Percentiles rank a stretch among this genome's conserved stretches.
These are phyloP conservation scores for Fusarium irregulare DNA, from an alignment of 2,329 filamentous ascomycete species.

Conservation along the genomic window DNA sequence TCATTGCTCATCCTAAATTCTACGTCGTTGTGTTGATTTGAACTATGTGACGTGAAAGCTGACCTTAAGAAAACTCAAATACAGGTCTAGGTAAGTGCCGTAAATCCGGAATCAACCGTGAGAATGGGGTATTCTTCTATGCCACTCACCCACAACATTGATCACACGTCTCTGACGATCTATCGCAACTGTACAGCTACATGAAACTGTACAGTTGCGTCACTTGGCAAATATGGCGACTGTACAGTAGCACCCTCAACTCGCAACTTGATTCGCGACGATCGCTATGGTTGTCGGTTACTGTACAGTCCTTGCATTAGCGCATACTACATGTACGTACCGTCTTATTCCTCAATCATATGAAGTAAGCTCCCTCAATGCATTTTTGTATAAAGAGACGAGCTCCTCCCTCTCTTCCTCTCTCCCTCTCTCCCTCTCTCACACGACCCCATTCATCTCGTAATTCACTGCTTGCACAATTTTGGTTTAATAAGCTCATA, in stretches of 20 bases:
- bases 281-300: not conserved
- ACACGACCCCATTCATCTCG: too few species aligned
- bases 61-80: too few species aligned
- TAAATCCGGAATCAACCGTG: not conserved
- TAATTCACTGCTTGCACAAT: accelerated
- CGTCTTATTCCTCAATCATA: not conserved
- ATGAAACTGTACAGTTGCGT: not conserved
- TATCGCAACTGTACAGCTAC: not conserved
- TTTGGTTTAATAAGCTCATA: too few species aligned
- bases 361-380: accelerated
- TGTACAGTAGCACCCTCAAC: not conserved
- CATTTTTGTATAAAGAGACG: not conserved
- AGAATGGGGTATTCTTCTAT: not conserved
- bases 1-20: not conserved
- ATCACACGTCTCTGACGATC: not conserved
- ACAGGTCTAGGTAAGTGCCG: not conserved
- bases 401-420: too few species aligned
- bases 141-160: not conserved
- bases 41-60: too few species aligned
- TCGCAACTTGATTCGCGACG: not conserved
- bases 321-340: not conserved
- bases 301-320: slow-evolving; percentile 24
- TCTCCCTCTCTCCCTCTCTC: too few species aligned
- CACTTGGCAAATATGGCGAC: not conserved
- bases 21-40: too few species aligned